These are phyloP conservation scores for Monosporascus sp. DNA, from an alignment of 2,329 filamentous ascomycete genomes.

Conservation along the genomic window DNA sequence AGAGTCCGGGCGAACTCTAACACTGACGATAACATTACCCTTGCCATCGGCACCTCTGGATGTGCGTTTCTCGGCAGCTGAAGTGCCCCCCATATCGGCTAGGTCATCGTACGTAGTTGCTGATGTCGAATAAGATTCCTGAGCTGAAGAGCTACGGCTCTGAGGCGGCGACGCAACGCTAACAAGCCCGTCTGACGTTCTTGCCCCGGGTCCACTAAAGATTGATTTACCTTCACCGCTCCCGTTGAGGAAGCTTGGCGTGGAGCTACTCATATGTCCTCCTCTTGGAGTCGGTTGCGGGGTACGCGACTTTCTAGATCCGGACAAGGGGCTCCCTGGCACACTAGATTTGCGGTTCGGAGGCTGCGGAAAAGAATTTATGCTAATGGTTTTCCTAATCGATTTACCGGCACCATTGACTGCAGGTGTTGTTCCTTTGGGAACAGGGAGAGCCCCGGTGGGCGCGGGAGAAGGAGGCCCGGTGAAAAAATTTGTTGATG, in stretches of 20 bases:
- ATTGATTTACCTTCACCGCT: slow-evolving; percentile 74
- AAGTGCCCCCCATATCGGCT: slow-evolving; percentile 45
- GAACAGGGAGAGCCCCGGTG: slow-evolving; percentile 49
- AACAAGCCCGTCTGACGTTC: slow-evolving; percentile 69
- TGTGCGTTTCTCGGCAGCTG: slow-evolving; percentile 38
- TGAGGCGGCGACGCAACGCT: slow-evolving; percentile 78
- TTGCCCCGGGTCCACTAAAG: slow-evolving; percentile 51
- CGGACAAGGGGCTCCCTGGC: slow-evolving; percentile 56
- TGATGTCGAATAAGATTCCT: slow-evolving; percentile 87
- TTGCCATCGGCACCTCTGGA: slow-evolving; percentile 64
- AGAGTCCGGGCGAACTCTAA: slow-evolving; percentile 82
- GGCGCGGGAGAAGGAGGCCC: slow-evolving; percentile 47
- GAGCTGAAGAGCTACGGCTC: slow-evolving; percentile 85
- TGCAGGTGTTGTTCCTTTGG: slow-evolving; percentile 46
- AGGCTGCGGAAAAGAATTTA: slow-evolving; percentile 88
- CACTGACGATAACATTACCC: slow-evolving; percentile 93
- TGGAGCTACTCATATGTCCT: slow-evolving; percentile 44
- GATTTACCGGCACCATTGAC: slow-evolving; percentile 60
- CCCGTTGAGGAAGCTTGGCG: slow-evolving; percentile 74
- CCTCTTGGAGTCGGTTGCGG: slow-evolving; percentile 45
- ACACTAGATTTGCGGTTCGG: slow-evolving; percentile 64
- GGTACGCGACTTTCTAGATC: slow-evolving; percentile 52
- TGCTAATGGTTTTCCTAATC: slow-evolving; percentile 83
- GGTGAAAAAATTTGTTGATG: slow-evolving; percentile 48
- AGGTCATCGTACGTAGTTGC: slow-evolving; percentile 83